Conservation (phyloP, 163 green algal genomes). For the Prototheca cutis region DNA sequence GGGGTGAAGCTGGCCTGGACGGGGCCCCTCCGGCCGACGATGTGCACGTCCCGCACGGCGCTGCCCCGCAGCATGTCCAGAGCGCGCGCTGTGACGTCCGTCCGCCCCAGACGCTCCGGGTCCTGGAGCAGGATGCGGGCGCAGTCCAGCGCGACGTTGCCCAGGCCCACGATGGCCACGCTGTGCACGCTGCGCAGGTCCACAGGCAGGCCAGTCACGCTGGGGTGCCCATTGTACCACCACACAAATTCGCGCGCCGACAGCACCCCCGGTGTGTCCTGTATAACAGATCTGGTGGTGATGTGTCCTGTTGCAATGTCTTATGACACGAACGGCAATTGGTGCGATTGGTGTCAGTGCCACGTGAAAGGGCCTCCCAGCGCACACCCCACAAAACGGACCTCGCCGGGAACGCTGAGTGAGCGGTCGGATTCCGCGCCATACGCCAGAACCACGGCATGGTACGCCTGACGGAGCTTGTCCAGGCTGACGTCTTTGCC, state of each 20-base stretch:
- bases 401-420: slow-evolving; percentile 71
- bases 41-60: slow-evolving; percentile 52
- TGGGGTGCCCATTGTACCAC: slow-evolving; percentile 96
- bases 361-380: too few relatives aligned
- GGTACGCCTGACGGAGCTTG: slow-evolving; percentile 58
- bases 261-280: slow-evolving; percentile 49
- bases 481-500: slow-evolving; percentile 35
- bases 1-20: slow-evolving; percentile 79
- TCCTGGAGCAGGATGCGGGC: slow-evolving; percentile 74
- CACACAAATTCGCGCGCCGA: slow-evolving; percentile 89
- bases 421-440: slow-evolving; percentile 73
- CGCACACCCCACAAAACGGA: slow-evolving; percentile 13
- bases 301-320: not conserved
- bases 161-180: slow-evolving; percentile 58
- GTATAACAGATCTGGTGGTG: not conserved
- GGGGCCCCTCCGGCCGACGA: slow-evolving; percentile 74
- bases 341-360: too few relatives aligned
- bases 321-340: too few relatives aligned
- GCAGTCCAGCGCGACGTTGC: slow-evolving; percentile 94
- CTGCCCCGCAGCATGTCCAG: slow-evolving; percentile 42
- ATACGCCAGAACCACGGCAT: slow-evolving; percentile 79
- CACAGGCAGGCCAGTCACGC: slow-evolving; percentile 11
- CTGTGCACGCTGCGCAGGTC: slow-evolving; percentile 34
- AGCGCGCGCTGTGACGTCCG: slow-evolving; percentile 74
- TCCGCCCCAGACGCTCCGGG: slow-evolving; percentile 43